Conservation (phyloP, 352 stramenopile species). For the Phytophthora tentaculata region DNA sequence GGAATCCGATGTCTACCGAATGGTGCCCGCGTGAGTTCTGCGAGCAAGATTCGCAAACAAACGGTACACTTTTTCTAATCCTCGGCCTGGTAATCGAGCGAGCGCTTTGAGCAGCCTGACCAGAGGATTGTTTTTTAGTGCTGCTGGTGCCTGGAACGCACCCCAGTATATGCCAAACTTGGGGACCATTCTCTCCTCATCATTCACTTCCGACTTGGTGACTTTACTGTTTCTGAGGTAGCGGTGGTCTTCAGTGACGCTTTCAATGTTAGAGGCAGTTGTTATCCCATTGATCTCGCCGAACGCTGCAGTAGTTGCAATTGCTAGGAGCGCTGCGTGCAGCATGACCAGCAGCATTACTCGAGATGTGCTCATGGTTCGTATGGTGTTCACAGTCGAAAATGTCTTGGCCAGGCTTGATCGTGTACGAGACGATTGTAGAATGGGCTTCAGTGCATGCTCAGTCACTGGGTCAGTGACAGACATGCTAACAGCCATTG, state of each 20-base stretch:
- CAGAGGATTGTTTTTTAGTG: neutral
- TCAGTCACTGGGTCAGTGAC: too few relatives aligned
- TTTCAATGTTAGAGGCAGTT: neutral
- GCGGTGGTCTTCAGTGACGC: neutral
- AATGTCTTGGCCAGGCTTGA: too few relatives aligned
- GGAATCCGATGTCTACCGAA: too few relatives aligned
- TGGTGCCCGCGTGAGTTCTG: too few relatives aligned
- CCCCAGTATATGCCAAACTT: neutral
- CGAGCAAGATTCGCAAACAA: too few relatives aligned
- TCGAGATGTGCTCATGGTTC: neutral
- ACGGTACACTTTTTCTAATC: too few relatives aligned
- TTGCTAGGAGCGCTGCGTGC: neutral
- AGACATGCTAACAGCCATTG: too few relatives aligned
- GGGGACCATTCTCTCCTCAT: neutral
- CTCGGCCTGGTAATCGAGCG: too few relatives aligned
- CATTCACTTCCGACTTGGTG: neutral
- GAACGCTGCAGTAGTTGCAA: neutral
- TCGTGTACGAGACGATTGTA: too few relatives aligned
- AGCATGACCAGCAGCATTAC: neutral
- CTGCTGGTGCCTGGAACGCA: neutral
- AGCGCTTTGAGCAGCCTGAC: neutral
- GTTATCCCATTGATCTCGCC: neutral
- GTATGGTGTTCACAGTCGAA: too few relatives aligned
- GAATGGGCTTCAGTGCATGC: too few relatives aligned
- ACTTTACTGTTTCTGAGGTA: neutral